phyloP scores from a whole-genome alignment of 129 eudicot species.

The Artemisia annua region DNA sequence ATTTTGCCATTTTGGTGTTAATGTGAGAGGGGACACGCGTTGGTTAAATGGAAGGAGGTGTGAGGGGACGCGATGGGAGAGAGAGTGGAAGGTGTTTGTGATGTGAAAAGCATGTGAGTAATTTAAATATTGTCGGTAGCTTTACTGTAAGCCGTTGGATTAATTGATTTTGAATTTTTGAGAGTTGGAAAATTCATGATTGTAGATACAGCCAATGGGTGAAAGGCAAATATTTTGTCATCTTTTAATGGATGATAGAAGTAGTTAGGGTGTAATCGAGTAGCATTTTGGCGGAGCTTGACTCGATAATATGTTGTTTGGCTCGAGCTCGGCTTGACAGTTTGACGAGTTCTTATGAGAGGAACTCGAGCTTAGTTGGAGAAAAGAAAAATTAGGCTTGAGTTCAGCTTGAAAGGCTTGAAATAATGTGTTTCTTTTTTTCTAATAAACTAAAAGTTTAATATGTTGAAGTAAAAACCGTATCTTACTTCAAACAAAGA shows the following conservation, averaged over 20 bases:
- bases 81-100: neutral
- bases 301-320: too few relatives aligned
- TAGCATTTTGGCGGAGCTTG: too few relatives aligned
- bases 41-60: neutral
- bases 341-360: too few relatives aligned
- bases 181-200: neutral
- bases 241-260: neutral
- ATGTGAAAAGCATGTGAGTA: conserved; percentile 7
- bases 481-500: too few relatives aligned
- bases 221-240: neutral
- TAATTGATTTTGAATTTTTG: neutral
- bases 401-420: too few relatives aligned
- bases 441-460: too few relatives aligned
- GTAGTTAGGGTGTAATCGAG: too few relatives aligned
- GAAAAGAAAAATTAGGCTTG: too few relatives aligned
- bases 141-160: conserved; percentile 31
- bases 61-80: neutral
- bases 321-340: too few relatives aligned
- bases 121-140: conserved; percentile 31
- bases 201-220: neutral
- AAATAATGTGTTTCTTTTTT: too few relatives aligned
- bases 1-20: conserved; percentile 20
- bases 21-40: neutral
- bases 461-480: too few relatives aligned
- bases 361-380: too few relatives aligned